Percentiles rank a stretch among this genome's conserved stretches.
These are phyloP conservation scores for Pseudogymnoascus sp. DNA, from an alignment of 2,329 filamentous ascomycete species.

Conservation along the genomic window DNA sequence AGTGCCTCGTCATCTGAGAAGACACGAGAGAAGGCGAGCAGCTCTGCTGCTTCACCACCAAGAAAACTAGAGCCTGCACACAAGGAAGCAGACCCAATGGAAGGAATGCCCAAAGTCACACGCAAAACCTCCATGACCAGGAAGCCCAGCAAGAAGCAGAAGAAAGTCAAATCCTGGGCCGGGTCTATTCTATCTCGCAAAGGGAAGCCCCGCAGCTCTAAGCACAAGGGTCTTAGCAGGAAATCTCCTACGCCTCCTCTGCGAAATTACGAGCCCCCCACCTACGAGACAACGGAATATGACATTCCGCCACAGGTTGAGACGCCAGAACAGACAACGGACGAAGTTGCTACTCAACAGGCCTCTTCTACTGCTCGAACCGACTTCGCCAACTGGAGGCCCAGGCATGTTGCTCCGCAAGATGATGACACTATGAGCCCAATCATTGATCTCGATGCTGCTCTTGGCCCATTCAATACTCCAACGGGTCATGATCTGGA, in stretches of 20 bases:
- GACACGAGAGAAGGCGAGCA: slow-evolving; percentile 26
- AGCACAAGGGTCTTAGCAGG: slow-evolving; percentile 32
- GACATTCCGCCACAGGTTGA: slow-evolving; percentile 12
- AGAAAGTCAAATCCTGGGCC: slow-evolving; percentile 63
- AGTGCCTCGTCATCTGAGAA: slow-evolving; percentile 35
- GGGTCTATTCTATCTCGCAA: slow-evolving; percentile 43
- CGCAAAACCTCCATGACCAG: slow-evolving; percentile 24
- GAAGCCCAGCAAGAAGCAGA: slow-evolving; percentile 46
- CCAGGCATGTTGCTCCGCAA: slow-evolving; percentile 30
- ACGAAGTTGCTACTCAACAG: slow-evolving; percentile 17
- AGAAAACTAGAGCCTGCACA: slow-evolving; percentile 8
- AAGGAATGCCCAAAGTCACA: slow-evolving; percentile 6
- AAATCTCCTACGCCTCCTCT: slow-evolving; percentile 37
- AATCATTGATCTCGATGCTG: slow-evolving; percentile 90
- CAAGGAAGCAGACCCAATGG: slow-evolving; percentile 18
- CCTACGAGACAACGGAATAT: slow-evolving; percentile 16
- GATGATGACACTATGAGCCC: slow-evolving; percentile 63
- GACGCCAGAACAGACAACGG: slow-evolving; percentile 17
- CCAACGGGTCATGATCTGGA: slow-evolving; percentile 55
- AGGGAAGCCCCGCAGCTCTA: slow-evolving; percentile 36
- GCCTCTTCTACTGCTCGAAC: slow-evolving; percentile 14
- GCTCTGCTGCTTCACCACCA: slow-evolving; percentile 13
- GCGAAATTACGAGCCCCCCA: slow-evolving; percentile 20
- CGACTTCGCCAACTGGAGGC: slow-evolving; percentile 31
- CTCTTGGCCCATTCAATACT: slow-evolving; percentile 85